Base-by-base conservation (phyloP, 352 stramenopile species). In the Phytophthora palmivora region DNA sequence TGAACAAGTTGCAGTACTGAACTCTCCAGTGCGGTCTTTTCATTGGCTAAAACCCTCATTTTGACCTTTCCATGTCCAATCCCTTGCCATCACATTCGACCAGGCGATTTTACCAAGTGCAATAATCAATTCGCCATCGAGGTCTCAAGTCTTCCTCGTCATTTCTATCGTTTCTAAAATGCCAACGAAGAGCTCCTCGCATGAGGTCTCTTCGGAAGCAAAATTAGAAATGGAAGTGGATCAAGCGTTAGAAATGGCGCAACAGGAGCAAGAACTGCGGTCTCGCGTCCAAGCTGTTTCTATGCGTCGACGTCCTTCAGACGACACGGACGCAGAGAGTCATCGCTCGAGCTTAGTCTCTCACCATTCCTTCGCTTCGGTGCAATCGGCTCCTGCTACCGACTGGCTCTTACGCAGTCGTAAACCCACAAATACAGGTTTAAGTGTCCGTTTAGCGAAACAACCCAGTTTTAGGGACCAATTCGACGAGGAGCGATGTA, bases 401-500 rank as follows among this genome's bases (percentile, higher is more conserved):
- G 63, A 72, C 2, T 73, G 67, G 72, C 47, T 71, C 1, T 15
- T 49, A 11, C 63, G 53, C 9, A 49, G 39, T 44, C 67, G 63
- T 6, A 67, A 54, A 32, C 51, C 32, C 15, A 52, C 59, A 1
- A 63, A 22, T 6, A 30, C 41, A 6, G 54, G 36, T 0, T 14
- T 14, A 1, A 73, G 34, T 26, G n/a, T 43, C n/a, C 58, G 65
- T 7, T 42, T 82, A 6, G 67, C 55, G 32, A 75, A 80, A 60
- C 72, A 78, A 39, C 67, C 55, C 3, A 82, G 70, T 38, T 78
- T 76, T 52, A 58, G 69, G 33, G 75, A 85, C 9, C 69, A 80
- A 24, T 84, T 84, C 37, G 70, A 84, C 28, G 79, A 89, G 14
- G 72, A 87, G 10, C 74, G 79, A 6, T 85, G 50, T 58, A 85